Conservation (phyloP, 1,284 basidiomycete species). For the Lentinula novae-zelandiae region DNA sequence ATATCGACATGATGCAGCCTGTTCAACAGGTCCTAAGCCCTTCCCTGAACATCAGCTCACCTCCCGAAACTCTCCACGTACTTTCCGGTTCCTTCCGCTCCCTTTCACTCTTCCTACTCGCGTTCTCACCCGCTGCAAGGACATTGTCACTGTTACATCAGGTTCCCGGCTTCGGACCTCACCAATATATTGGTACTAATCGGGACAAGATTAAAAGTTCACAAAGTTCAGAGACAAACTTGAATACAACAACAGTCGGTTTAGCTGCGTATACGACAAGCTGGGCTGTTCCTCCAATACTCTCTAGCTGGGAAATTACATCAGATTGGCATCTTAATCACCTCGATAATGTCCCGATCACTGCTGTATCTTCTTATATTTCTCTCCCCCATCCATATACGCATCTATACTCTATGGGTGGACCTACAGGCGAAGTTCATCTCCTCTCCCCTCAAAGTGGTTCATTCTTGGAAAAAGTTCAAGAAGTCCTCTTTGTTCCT, state of each 20-base stretch:
- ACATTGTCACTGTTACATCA: constrained; percentile 37
- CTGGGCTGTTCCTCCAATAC: constrained; percentile 40
- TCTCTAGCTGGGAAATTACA: constrained; percentile 40
- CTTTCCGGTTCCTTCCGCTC: constrained; percentile 47
- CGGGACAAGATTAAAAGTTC: constrained; percentile 21
- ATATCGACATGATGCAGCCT: neutral
- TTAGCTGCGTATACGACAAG: constrained; percentile 37
- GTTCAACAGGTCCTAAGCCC: constrained; percentile 2
- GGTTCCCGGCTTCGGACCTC: constrained; percentile 40
- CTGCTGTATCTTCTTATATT: constrained; percentile 48
- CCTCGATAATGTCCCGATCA: constrained; percentile 40
- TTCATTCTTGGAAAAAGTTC: constrained; percentile 36
- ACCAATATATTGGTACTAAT: constrained; percentile 42
- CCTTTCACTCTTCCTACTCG: constrained; percentile 42
- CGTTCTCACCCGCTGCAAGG: constrained; percentile 36
- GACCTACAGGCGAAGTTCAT: constrained; percentile 45
- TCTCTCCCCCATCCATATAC: constrained; percentile 40
- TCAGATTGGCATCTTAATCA: constrained; percentile 28
- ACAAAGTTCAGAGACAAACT: too few species aligned
- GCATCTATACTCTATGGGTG: constrained; percentile 43
- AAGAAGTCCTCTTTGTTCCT: constrained; percentile 42
- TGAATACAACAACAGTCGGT: neutral
- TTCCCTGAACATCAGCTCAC: constrained; percentile 7
- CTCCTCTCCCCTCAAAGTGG: constrained; percentile 28
- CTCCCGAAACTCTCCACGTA: constrained; percentile 27